A percentile compares a stretch with the other conserved stretches of the same genome.
These are phyloP conservation scores for Trametes coccinea DNA, from an alignment of 768 basidiomycete genomes.

Conservation along the genomic window DNA sequence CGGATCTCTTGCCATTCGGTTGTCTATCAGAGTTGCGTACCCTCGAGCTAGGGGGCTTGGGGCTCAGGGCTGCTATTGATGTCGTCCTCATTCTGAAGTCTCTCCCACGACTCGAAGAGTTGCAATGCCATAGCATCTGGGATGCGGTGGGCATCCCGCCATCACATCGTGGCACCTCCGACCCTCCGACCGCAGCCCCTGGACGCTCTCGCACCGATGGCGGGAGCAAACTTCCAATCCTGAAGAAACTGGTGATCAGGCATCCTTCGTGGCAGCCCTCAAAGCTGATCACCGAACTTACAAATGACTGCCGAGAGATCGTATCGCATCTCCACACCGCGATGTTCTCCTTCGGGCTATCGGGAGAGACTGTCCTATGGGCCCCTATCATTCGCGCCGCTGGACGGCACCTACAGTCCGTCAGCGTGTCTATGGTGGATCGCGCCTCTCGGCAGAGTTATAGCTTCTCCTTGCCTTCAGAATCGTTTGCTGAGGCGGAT, in stretches of 20 bases:
- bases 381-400: background rate
- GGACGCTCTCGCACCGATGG: too few relatives aligned
- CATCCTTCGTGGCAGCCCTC: background rate
- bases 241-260: background rate
- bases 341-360: background rate
- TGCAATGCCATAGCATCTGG: too few relatives aligned
- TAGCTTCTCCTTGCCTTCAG: background rate
- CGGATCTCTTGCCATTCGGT: background rate
- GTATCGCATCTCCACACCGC: background rate
- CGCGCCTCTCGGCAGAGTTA: background rate
- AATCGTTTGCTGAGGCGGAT: background rate
- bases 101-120: too few relatives aligned
- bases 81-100: too few relatives aligned
- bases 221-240: background rate
- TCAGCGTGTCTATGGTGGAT: background rate
- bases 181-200: too few relatives aligned
- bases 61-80: too few relatives aligned
- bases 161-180: too few relatives aligned
- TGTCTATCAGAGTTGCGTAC: too few relatives aligned
- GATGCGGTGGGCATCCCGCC: too few relatives aligned
- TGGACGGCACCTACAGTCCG: background rate
- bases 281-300: background rate
- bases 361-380: background rate
- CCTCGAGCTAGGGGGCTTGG: too few relatives aligned
- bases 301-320: background rate